Conservation (phyloP, 73 alveolate genomes). For the Paramecium caudatum region DNA sequence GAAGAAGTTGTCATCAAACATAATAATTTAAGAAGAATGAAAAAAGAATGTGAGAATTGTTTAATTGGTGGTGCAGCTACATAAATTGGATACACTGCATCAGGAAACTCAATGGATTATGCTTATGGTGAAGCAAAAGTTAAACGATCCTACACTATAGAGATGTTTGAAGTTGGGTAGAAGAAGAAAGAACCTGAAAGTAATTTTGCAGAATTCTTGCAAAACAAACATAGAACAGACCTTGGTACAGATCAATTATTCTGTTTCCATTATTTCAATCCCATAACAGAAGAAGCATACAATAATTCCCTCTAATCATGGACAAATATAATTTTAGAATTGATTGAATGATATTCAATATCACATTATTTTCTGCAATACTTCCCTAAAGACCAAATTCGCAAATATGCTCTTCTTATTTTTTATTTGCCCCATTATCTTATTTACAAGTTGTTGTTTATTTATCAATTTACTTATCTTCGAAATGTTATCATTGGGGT, state of each 20-base stretch:
- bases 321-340: conserved; percentile 2
- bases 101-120: conserved; percentile 83
- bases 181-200: conserved; percentile 31
- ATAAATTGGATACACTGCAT: conserved; percentile 74
- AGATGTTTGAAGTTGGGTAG: conserved; percentile 54
- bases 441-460: not conserved
- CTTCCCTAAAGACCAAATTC: not conserved
- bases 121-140: conserved; percentile 75
- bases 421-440: not conserved
- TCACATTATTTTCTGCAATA: conserved; percentile 13
- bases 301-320: not conserved
- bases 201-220: conserved; percentile 33
- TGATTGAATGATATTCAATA: not conserved
- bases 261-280: conserved; percentile 45
- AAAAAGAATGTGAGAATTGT: conserved; percentile 48
- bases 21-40: not conserved
- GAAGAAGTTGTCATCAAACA: not conserved
- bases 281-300: conserved; percentile 5
- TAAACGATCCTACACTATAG: conserved; percentile 79
- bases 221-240: not conserved
- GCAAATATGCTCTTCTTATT: conserved; percentile 28
- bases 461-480: conserved; percentile 4
- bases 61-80: conserved; percentile 79
- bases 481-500: not conserved
- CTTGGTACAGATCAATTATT: not conserved